These are phyloP conservation scores for Oryza australiensis DNA, from an alignment of 176 grass and related monocot species.

Conservation along the genomic window DNA sequence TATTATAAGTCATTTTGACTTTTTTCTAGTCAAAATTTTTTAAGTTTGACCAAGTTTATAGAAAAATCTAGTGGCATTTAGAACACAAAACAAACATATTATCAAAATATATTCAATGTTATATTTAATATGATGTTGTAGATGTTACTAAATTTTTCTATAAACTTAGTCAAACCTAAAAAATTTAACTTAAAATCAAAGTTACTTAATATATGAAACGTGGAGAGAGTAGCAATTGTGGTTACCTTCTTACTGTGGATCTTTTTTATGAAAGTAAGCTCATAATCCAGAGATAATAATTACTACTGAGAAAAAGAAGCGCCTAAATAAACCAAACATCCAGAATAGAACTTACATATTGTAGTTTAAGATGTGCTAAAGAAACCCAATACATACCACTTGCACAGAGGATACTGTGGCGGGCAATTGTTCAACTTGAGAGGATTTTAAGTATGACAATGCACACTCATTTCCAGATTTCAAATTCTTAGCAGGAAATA, in stretches of 20 bases:
- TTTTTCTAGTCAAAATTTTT: no score
- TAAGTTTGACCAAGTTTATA: no score
- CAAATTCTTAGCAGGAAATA: slow-evolving; percentile 34
- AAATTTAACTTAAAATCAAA: no score
- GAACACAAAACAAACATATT: no score
- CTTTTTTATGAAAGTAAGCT: slow-evolving; percentile 14
- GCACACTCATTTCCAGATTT: slow-evolving; percentile 34
- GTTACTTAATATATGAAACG: no score
- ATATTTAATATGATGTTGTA: no score
- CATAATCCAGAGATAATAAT: background rate
- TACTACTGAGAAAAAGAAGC: background rate
- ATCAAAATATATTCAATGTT: no score
- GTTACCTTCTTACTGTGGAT: background rate
- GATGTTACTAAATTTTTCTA: no score
- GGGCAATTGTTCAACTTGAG: slow-evolving; percentile 7
- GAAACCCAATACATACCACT: slow-evolving; percentile 16
- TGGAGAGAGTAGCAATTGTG: background rate
- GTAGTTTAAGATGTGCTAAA: background rate
- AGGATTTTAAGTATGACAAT: slow-evolving; percentile 9
- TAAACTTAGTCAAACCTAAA: no score
- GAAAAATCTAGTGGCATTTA: no score
- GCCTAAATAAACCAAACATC: background rate
- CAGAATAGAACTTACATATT: slow-evolving; percentile 2
- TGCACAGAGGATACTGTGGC: background rate
- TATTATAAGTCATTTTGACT: no score